Evolutionary conservation across 495 filamentous ascomycete species (phyloP), one percentile per base, ranked within the genome.

Genomic region (Hyaloscypha finlandica): DNA sequence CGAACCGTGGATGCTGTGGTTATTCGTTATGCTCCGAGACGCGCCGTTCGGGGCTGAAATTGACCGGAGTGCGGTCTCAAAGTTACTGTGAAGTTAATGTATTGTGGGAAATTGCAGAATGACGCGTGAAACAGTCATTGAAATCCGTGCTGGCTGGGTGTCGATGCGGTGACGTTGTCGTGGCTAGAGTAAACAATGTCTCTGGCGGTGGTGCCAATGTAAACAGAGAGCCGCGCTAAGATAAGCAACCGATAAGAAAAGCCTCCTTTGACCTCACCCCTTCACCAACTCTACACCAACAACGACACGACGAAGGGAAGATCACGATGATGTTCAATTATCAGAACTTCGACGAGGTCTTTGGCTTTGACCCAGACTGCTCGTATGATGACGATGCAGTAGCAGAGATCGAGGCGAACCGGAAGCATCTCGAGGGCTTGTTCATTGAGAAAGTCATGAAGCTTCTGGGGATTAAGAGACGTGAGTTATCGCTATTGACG

Each of bases 381-480:
- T 83, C 83, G 14, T 90, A 91, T 74, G 84, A 87, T 72, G 80
- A 83, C 39, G 80, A 81, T 29, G 74, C 80, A 55, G 72, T 86
- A 68, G 79, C 87, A 16, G 80, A 82, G 29, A 90, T 93, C 68
- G 79, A 86, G 63, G 76, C 80, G 30, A 85, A 85, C 68, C 88
- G 90, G 63, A 85, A 85, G 53, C 77, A 75, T 22, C 78, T 93
- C 32, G 85, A 88, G 64, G 87, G 88, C 57, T 82, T 93, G 52
- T 93, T 93, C 74, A 86, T 92, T 69, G 91, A 94, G 74, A 84
- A 85, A 59, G 83, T 93, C 37, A 78, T 94, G 54, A 85, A 83
- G 61, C 79, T 88, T n/a, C 79, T 92, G n/a, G 84, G 87, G 35
- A 81, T 94, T 67, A 86, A 84, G 74, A 81, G 85, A 79, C 83